phyloP scores from a whole-genome alignment of 2,329 filamentous ascomycete genomes.

The Arthrobotrys entomopaga region DNA sequence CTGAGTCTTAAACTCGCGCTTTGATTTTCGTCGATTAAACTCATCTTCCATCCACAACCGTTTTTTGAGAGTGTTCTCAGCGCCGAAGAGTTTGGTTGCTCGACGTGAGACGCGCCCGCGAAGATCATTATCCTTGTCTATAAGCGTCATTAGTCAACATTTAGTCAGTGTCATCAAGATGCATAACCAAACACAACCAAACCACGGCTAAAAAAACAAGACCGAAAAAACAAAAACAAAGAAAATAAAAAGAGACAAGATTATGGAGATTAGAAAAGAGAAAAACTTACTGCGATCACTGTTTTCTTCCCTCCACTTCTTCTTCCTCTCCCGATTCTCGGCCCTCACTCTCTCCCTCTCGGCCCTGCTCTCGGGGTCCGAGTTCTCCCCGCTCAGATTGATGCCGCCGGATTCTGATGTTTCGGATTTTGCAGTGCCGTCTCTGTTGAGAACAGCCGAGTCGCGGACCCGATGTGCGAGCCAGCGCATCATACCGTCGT shows the following conservation, averaged over 20 bases:
- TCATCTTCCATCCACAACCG: constrained; percentile 59
- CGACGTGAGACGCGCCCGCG: constrained; percentile 60
- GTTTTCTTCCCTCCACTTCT: constrained; percentile 60
- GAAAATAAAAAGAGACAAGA: background rate
- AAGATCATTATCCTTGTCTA: constrained; percentile 60
- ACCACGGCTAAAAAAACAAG: background rate
- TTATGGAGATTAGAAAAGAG: background rate
- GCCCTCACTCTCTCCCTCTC: constrained; percentile 59
- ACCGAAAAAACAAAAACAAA: background rate
- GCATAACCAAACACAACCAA: constrained; percentile 4
- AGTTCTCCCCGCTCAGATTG: constrained; percentile 10
- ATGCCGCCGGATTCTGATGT: background rate
- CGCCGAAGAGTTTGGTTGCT: constrained; percentile 58
- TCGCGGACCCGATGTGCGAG: constrained; percentile 48
- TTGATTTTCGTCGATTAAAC: constrained; percentile 58
- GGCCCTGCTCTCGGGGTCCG: constrained; percentile 52
- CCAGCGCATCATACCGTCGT: constrained; percentile 52
- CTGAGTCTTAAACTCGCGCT: constrained; percentile 59
- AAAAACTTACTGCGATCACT: constrained; percentile 58
- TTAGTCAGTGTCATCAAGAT: background rate
- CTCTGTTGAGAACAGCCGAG: constrained; percentile 29
- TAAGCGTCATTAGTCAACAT: constrained; percentile 1
- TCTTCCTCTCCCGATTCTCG: constrained; percentile 60
- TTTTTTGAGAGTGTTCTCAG: constrained; percentile 54
- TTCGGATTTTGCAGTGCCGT: constrained; percentile 31